phyloP scores from a whole-genome alignment of 2,329 filamentous ascomycete genomes.

The Cladophialophora immunda region DNA sequence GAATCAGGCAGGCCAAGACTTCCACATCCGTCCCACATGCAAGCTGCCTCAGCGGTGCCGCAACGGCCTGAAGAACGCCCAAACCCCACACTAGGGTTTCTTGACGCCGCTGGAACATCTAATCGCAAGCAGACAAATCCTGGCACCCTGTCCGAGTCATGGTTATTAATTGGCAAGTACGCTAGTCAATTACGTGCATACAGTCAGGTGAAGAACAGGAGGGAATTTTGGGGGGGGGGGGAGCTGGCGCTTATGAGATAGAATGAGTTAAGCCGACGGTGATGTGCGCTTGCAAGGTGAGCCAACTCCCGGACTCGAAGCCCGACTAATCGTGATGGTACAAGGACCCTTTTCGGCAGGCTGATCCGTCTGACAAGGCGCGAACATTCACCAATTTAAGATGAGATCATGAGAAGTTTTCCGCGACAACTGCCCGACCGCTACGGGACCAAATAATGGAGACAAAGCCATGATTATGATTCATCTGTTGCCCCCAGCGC shows the following conservation, averaged over 20 bases:
- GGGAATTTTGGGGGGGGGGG: not conserved
- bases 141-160: not conserved
- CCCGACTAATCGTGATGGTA: not conserved
- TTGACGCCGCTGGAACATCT: not conserved
- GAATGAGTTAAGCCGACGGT: not conserved
- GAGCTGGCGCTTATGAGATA: not conserved
- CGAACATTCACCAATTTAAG: constrained; percentile 3
- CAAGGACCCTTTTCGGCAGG: constrained; percentile 10
- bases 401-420: constrained; percentile 19
- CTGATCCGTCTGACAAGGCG: constrained; percentile 11
- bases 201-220: not conserved
- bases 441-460: not conserved
- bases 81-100: constrained; percentile 25
- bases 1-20: not conserved
- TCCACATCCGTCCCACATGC: not conserved
- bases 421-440: not conserved
- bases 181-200: constrained; percentile 7
- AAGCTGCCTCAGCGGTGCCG: not conserved
- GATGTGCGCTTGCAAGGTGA: constrained; percentile 1
- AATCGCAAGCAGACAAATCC: not conserved
- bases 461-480: constrained; percentile 1
- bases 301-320: not conserved
- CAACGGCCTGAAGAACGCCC: not conserved
- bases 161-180: not conserved
- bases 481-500: not conserved